phyloP scores from a whole-genome alignment of 2,329 filamentous ascomycete species.

The Endocalyx cinctus region DNA sequence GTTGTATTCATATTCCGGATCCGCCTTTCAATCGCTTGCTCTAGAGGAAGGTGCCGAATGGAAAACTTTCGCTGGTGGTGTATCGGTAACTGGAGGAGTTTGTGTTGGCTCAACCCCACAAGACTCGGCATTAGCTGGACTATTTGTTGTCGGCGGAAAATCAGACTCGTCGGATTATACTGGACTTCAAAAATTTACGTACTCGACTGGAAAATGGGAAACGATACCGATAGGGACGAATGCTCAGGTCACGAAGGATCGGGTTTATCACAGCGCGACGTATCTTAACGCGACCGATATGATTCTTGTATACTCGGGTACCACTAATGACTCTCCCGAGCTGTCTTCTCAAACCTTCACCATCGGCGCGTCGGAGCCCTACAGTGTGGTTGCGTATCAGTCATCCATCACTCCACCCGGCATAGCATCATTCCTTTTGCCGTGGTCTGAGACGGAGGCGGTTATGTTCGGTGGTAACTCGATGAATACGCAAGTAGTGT shows the following conservation, averaged over 20 bases:
- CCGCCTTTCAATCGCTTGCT: slow-evolving; percentile 69
- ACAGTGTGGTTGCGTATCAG: slow-evolving; percentile 54
- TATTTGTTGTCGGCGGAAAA: slow-evolving; percentile 79
- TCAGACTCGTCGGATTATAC: slow-evolving; percentile 52
- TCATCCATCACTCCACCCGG: slow-evolving; percentile 57
- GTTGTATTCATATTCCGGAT: slow-evolving; percentile 75
- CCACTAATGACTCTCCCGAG: slow-evolving; percentile 51
- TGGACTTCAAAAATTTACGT: slow-evolving; percentile 68
- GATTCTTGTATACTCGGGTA: slow-evolving; percentile 79
- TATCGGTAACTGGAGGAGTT: slow-evolving; percentile 66
- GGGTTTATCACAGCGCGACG: slow-evolving; percentile 68
- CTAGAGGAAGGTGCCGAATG: slow-evolving; percentile 68
- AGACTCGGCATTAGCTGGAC: slow-evolving; percentile 53
- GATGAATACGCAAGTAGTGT: slow-evolving; percentile 63
- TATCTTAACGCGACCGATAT: slow-evolving; percentile 67
- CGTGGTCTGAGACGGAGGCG: slow-evolving; percentile 67
- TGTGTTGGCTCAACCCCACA: slow-evolving; percentile 69
- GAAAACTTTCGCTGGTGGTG: slow-evolving; percentile 60
- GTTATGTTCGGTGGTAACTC: slow-evolving; percentile 70
- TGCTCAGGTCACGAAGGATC: slow-evolving; percentile 57
- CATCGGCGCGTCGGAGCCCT: slow-evolving; percentile 62
- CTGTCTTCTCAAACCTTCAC: slow-evolving; percentile 72
- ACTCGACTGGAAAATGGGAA: slow-evolving; percentile 49
- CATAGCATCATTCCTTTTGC: slow-evolving; percentile 65
- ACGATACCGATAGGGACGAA: slow-evolving; percentile 37